phyloP scores from a whole-genome alignment of 1,139 yeast genomes.

The Yamadazyma pseudoaaseri region DNA sequence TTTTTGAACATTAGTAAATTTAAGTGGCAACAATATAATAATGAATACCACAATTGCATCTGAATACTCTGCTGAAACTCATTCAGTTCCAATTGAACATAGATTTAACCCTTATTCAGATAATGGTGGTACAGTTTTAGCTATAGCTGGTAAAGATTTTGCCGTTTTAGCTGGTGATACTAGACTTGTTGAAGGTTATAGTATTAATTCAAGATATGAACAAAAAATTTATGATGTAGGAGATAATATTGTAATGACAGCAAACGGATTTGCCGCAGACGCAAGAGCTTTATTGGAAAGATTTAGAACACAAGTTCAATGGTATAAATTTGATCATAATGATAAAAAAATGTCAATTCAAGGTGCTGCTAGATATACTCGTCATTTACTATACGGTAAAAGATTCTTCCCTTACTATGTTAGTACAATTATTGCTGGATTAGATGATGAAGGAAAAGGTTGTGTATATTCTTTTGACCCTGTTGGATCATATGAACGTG shows the following conservation, averaged over 20 bases:
- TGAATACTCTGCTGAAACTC: constrained; percentile 55
- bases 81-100: constrained; percentile 77
- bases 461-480: constrained; percentile 97
- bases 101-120: constrained; percentile 94
- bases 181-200: constrained; percentile 91
- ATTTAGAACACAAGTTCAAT: constrained; percentile 74
- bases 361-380: constrained; percentile 88
- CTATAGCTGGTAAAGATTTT: constrained; percentile 96
- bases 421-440: constrained; percentile 90
- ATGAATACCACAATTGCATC: constrained; percentile 52
- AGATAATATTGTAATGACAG: constrained; percentile 82
- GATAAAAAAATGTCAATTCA: constrained; percentile 65
- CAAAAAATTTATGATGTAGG: constrained; percentile 90
- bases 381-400: constrained; percentile 87
- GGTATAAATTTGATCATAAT: constrained; percentile 89
- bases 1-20: not conserved
- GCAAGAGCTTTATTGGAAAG: constrained; percentile 81
- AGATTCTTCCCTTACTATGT: constrained; percentile 97
- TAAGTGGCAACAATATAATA: not conserved
- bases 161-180: constrained; percentile 98
- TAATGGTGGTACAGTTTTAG: constrained; percentile 96
- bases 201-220: constrained; percentile 89
- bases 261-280: constrained; percentile 97
- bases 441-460: constrained; percentile 93
- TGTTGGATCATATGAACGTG: constrained; percentile 96